Conservation (phyloP, 257 asterid species). For the Solanum chiquidenum region DNA sequence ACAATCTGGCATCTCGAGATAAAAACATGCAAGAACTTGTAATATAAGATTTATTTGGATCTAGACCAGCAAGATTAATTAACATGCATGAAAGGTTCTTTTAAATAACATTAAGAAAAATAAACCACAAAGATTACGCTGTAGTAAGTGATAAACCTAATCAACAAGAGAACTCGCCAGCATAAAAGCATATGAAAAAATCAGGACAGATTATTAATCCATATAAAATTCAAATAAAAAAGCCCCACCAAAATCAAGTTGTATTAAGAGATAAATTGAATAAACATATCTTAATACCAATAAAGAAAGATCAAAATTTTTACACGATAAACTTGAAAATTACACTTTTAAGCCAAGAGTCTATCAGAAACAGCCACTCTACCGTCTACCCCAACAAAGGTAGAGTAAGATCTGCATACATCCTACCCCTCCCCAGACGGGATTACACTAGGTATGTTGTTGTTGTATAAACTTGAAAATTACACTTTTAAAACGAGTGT, state of each 20-base stretch:
- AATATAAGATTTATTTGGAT: no score
- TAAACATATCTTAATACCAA: not conserved
- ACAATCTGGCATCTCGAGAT: not conserved
- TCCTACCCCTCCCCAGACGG: not conserved
- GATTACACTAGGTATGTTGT: no score
- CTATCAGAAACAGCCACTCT: not conserved
- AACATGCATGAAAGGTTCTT: not conserved
- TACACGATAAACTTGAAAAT: not conserved
- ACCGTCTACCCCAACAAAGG: not conserved
- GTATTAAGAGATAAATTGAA: not conserved
- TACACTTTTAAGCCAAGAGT: not conserved
- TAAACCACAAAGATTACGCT: not conserved
- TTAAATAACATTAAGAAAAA: not conserved
- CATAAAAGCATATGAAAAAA: not conserved
- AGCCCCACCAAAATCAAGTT: not conserved
- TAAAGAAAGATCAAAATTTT: not conserved
- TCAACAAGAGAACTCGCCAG: not conserved
- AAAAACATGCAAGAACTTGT: not conserved
- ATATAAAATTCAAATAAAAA: not conserved
- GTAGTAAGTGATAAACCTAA: not conserved
- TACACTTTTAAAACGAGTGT: no score
- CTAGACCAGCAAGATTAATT: not conserved
- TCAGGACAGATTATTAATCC: not conserved
- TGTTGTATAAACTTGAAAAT: no score
- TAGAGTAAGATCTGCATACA: not conserved